Evolutionary conservation across 2,329 filamentous ascomycete genomes (phyloP), one percentile per base, ranked within the genome.

Genomic region (Grosmannia huntii): DNA sequence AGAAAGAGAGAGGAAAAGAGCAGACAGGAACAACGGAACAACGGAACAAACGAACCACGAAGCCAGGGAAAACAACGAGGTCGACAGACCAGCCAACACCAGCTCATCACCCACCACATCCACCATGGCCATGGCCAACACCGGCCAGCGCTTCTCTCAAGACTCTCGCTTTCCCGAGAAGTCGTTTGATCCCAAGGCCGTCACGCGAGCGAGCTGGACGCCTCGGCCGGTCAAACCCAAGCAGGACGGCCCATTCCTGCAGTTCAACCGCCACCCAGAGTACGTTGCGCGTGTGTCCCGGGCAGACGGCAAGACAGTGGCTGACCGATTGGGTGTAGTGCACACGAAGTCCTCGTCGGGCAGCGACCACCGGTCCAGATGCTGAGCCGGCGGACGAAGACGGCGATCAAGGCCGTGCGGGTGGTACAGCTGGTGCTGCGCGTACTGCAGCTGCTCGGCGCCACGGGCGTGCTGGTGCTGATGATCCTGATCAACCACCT

Each of bases 181-280:
- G 66, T 73, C 69, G n/a, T 95, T 95, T 71, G 90, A 96, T 66
- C 91, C 92, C 54, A 95, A 91, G 70, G 87, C 88, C 60, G 80
- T 90, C 54, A 91, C 90, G 25, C 81, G 90, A 68, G 87, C 89
- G 62, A 92, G 87, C 72, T 88, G 82, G 76, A 75, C 83, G 66
- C 80, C 82, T 14, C 81, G 82, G 57, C 75, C 81, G 48, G 76
- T 73, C 28, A 84, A 79, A 66, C 77, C 81, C 49, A 86, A 87
- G 76, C 80, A 78, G 51, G 77, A 87, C 57, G 90, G 90, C 0
- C 90, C 90, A 14, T 73, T 95, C 62, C 73, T 96, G 62, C 81
- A 86, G 60, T 87, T 96, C 76, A 94, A 95, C 70, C 80, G 82
- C 59, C 91, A 96, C 70, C 90, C 91, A 1, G 90, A 96, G 86